Percentiles rank a stretch among this genome's conserved stretches.
These are phyloP conservation scores for Solanum stenotomum DNA, from an alignment of 257 asterid genomes.

Conservation along the genomic window DNA sequence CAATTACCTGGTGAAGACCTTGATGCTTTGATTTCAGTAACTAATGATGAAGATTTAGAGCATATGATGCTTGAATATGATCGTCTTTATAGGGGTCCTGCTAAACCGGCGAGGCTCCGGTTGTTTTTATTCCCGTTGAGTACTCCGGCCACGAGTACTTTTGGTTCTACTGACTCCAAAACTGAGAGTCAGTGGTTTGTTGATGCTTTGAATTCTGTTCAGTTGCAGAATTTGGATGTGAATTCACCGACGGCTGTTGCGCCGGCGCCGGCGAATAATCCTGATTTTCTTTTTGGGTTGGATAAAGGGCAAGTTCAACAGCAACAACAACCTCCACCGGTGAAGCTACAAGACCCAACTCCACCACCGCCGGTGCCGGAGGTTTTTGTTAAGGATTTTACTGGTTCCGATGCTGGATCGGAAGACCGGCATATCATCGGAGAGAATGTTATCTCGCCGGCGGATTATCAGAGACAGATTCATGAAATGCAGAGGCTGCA, in stretches of 20 bases:
- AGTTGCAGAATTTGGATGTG: constrained; percentile 16
- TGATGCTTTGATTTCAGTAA: constrained; percentile 51
- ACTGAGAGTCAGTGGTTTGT: constrained; percentile 32
- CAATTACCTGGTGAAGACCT: constrained; percentile 59
- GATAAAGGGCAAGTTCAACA: constrained; percentile 12
- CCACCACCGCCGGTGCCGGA: constrained; percentile 1
- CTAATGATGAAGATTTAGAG: constrained; percentile 52
- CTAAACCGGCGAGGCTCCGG: constrained; percentile 39
- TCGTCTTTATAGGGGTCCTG: constrained; percentile 19
- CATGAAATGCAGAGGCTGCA: constrained; percentile 25
- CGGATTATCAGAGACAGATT: constrained; percentile 24
- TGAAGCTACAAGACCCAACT: constrained; percentile 11
- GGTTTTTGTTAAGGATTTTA: constrained; percentile 1
- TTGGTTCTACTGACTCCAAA: constrained; percentile 22
- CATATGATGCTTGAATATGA: constrained; percentile 63
- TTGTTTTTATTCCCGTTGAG: constrained; percentile 30
- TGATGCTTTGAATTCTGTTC: constrained; percentile 32
- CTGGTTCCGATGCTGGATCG: not conserved
- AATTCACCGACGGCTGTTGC: constrained; percentile 8
- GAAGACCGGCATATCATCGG: constrained; percentile 16
- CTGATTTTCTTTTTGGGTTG: constrained; percentile 29
- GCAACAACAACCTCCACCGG: not conserved
- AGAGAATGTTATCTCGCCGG: constrained; percentile 10
- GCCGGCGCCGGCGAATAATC: not conserved
- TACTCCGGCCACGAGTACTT: constrained; percentile 13